Base-by-base conservation (phyloP, 805 yeast species). In the Lipomyces kockii region DNA sequence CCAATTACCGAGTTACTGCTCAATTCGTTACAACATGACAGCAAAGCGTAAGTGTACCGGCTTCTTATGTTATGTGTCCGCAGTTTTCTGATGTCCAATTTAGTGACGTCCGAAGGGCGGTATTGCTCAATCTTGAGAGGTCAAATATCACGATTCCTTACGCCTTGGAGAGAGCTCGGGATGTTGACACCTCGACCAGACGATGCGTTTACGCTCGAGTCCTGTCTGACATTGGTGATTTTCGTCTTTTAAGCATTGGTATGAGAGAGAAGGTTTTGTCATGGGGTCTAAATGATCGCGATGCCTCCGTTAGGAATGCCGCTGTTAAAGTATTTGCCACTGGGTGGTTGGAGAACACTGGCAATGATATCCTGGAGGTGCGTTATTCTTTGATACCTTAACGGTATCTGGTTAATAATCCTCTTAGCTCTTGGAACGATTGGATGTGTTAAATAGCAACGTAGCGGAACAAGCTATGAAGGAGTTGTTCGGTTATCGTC, bases 221-320 rank as follows among this genome's bases (percentile, higher is more conserved):
- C 1, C 78, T 92, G 62, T 87, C 87, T 66, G 88, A 86, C 37
- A 80, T 92, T 72, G 90, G 89, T 4, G 89, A 86, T 69, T 85
- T 88, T 70, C 80, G 87, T 49, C 79, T 80, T 27, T 80, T 91
- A 9, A 84, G 83, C 39, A 80, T 84, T 60, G 80, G 80, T 7
- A 81, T 84, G 39, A 80, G 97, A 54, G 94, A 90, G 65, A 83
- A 84, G 63, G 76, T 95, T 29, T 81, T 95, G 25, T 82, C 83
- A 55, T 90, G 97, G 92, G 98, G 99, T 2, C 82, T 94, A 61
- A 87, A 86, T 69, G 99, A 94, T 78, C 85, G 98, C 71, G 97
- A 93, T 71, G 86, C 83, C 3, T 72, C 82, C 5, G 98, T 95
- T 0, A 81, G 86, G 71, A 81, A 80, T 34, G 94, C 97, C 0